Conservation (phyloP, 768 basidiomycete genomes). For the Boletus fagicola region DNA sequence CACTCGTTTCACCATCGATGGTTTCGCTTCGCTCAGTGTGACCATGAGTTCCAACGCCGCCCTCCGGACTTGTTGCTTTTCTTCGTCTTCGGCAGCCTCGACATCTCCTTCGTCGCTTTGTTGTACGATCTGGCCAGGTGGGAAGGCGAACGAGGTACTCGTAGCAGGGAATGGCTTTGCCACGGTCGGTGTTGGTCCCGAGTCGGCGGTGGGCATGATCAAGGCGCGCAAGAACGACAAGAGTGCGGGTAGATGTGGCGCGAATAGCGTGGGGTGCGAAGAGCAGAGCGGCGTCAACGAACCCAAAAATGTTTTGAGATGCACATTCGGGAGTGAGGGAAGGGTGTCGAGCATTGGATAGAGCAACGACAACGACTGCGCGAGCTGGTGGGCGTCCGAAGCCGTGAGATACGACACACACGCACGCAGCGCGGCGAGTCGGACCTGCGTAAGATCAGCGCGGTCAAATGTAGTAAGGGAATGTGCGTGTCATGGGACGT, state of each 20-base stretch:
- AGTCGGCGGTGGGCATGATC: conserved; percentile 61
- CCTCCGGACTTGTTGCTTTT: conserved; percentile 65
- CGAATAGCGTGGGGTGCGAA: conserved; percentile 69
- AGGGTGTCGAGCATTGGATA: conserved; percentile 76
- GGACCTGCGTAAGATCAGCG: conserved; percentile 45
- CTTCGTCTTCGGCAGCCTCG: conserved; percentile 54
- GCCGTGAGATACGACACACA: conserved; percentile 67
- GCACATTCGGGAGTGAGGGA: conserved; percentile 49
- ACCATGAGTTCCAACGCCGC: conserved; percentile 84
- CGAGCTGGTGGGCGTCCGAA: conserved; percentile 58
- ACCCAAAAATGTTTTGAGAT: conserved; percentile 64
- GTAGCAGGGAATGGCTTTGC: conserved; percentile 43
- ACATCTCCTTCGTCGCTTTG: conserved; percentile 32
- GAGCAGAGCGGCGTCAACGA: conserved; percentile 70
- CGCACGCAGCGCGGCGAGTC: conserved; percentile 68
- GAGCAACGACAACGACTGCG: conserved; percentile 59
- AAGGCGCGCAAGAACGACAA: conserved; percentile 69
- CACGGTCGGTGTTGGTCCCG: conserved; percentile 52
- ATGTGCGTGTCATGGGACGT: conserved; percentile 24
- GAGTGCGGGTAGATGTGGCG: conserved; percentile 64
- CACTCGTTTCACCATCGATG: conserved; percentile 64
- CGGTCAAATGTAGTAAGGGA: not conserved
- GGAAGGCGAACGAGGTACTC: conserved; percentile 40
- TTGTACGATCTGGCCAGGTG: conserved; percentile 33
- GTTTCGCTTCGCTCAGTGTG: conserved; percentile 70